Base-by-base conservation (phyloP, 73 alveolate species). In the Tetrahymena borealis region DNA sequence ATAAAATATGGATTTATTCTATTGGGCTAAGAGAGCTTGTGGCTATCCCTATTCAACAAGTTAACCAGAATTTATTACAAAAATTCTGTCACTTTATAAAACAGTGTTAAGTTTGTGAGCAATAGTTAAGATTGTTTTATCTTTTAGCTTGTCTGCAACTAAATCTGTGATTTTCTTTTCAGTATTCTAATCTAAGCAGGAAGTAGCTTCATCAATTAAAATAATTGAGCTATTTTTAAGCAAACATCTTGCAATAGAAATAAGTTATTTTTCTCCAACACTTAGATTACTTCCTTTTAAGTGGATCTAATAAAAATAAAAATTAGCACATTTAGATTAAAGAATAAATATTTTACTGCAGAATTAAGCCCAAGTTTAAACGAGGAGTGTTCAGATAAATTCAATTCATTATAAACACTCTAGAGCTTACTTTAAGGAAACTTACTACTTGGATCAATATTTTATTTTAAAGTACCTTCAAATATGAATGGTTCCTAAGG, bases 201-300 rank as follows among this genome's bases (percentile, higher is more conserved):
- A 96, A 7, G 98, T 96, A 10, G 98, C 98, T 78, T 96, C 98
- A 94, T 96, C 98, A 91, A 96, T 94, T 28, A 96, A 78, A 40
- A 96, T 90, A 78, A 96, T 96, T 90, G 91, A 94, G 60, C 95
- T 94, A 39, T 95, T 95, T 90, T 94, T 94, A 40, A 96, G 94
- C 11, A 97, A 33, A 41, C 97, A 97, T 90, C 98, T 96, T 18
- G 97, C 90, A 38, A 96, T 79, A 92, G 97, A 94, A 39, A 96
- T 95, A 32, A 96, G 78, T 96, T 96, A 92, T 90, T 94, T 96
- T 92, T 96, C 98, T 2, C 98, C 98, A 37, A 93, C 98, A 78
- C 97, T 91, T 32, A 96, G 91, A 96, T 95, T 95, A 40, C 39
- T 38, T 77, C 98, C 98, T 6, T 93, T 96, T 40, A 90, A 93